phyloP scores from a whole-genome alignment of 768 basidiomycete genomes.

The Psilocybe subaeruginosa region DNA sequence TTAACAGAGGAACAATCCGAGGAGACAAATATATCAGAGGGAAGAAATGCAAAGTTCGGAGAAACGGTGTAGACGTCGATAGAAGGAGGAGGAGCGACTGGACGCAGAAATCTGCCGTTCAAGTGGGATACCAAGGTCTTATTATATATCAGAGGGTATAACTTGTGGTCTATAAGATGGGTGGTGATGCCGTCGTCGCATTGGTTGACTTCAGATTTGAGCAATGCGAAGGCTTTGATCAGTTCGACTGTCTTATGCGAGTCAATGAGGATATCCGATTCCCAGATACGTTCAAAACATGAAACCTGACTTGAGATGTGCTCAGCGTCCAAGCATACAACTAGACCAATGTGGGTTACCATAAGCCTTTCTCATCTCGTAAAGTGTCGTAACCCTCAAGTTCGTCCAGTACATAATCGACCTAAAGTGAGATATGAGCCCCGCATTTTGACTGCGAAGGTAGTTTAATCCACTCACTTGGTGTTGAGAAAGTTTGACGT shows the following conservation, averaged over 20 bases:
- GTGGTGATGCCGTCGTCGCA: conserved; percentile 24
- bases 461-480: conserved; percentile 36
- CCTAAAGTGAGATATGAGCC: conserved; percentile 26
- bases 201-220: conserved; percentile 17
- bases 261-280: conserved; percentile 34
- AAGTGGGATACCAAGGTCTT: conserved; percentile 37
- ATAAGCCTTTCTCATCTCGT: conserved; percentile 36
- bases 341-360: conserved; percentile 29
- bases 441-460: background rate
- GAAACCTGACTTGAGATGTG: conserved; percentile 42
- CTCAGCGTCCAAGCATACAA: background rate
- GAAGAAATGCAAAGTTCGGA: conserved; percentile 41
- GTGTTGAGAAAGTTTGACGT: conserved; percentile 36
- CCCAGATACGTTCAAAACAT: conserved; percentile 62
- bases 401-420: conserved; percentile 53
- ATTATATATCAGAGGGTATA: conserved; percentile 42
- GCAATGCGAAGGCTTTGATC: conserved; percentile 22
- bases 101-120: conserved; percentile 23
- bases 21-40: conserved; percentile 44
- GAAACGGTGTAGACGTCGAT: conserved; percentile 45
- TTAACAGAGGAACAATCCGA: conserved; percentile 26
- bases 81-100: conserved; percentile 31
- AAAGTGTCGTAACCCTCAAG: conserved; percentile 46
- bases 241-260: conserved; percentile 16
- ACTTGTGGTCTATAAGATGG: conserved; percentile 42